phyloP scores from a whole-genome alignment of 148 eudicot genomes.

The Fagopyrum homotropicum region DNA sequence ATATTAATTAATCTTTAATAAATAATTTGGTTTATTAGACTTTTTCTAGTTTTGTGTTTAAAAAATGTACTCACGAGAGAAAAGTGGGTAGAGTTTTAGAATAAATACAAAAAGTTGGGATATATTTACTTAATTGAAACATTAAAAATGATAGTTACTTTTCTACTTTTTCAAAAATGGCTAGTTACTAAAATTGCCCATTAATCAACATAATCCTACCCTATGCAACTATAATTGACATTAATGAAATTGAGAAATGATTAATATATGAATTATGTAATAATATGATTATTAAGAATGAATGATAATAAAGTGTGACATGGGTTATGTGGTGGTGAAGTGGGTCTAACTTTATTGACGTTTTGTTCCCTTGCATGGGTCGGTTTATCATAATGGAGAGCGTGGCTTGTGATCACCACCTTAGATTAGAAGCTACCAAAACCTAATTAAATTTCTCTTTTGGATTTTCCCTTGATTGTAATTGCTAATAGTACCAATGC shows the following conservation, averaged over 20 bases:
- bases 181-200: too few species aligned
- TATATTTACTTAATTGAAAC: too few species aligned
- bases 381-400: neutral
- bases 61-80: too few species aligned
- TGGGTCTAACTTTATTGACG: neutral
- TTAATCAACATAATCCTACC: neutral
- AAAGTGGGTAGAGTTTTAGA: too few species aligned
- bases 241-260: neutral
- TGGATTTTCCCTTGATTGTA: too few species aligned
- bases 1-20: neutral
- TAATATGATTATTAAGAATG: neutral
- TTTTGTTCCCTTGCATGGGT: slow-evolving; percentile 3
- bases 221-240: neutral
- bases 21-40: neutral
- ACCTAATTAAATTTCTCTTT: too few species aligned
- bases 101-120: too few species aligned
- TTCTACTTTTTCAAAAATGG: too few species aligned
- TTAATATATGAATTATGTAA: neutral
- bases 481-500: too few species aligned
- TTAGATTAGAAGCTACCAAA: too few species aligned
- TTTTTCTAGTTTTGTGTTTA: too few species aligned
- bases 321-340: neutral
- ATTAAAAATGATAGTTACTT: too few species aligned
- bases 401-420: neutral
- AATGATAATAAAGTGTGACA: neutral